A percentile compares a stretch with the other conserved stretches of the same genome.
These are phyloP conservation scores for Cyamopsis tetragonoloba DNA, from an alignment of 306 rosid genomes.

Conservation along the genomic window DNA sequence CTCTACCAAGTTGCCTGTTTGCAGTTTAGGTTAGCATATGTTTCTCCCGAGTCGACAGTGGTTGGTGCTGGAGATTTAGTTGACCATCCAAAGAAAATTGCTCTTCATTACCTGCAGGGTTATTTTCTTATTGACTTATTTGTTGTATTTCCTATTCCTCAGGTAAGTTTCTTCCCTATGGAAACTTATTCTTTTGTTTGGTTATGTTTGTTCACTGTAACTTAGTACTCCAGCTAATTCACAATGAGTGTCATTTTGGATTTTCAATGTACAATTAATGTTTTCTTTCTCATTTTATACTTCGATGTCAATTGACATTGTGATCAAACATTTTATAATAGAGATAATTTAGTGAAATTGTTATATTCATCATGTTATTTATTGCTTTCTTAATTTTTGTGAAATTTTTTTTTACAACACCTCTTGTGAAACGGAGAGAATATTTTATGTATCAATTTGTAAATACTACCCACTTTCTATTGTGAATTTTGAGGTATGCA, in stretches of 20 bases:
- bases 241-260: no score
- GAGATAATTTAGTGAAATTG: no score
- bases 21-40: constrained; percentile 89
- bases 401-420: no score
- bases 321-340: no score
- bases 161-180: constrained; percentile 35
- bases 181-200: not conserved
- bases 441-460: constrained; percentile 4
- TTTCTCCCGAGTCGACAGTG: constrained; percentile 74
- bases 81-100: constrained; percentile 75
- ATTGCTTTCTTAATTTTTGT: no score
- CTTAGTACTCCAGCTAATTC: not conserved
- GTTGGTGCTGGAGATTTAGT: constrained; percentile 90
- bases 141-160: constrained; percentile 75
- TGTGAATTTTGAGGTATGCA: not conserved
- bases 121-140: constrained; percentile 59
- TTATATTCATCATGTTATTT: no score
- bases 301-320: no score
- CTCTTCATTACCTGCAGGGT: constrained; percentile 52
- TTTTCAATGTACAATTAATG: no score
- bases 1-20: constrained; percentile 11
- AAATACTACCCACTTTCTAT: not conserved
- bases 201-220: not conserved
- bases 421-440: no score
- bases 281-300: no score